Base-by-base conservation (phyloP, 768 basidiomycete genomes). In the Ramaria sp. region DNA sequence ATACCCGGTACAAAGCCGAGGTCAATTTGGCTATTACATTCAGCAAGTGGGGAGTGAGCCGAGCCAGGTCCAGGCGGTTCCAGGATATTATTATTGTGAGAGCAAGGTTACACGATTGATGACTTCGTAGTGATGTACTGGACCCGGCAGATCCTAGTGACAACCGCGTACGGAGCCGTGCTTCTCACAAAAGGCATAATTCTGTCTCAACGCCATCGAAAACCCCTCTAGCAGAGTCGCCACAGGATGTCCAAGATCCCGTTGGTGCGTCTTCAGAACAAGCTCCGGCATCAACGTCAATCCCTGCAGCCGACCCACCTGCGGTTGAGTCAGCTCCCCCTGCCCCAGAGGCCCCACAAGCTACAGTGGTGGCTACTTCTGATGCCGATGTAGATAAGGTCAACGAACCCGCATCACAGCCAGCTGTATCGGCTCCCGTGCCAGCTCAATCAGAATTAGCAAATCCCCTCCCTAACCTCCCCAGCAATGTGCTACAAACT, bases 401-500 rank as follows among this genome's bases (percentile, higher is more conserved):
- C 34, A 37, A 37, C 9, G 45, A 46, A 10, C 2, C 48, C 22
- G 48, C 34, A 38, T 19, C 49, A 38, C 57, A 39, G 47, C 57
- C 48, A 7, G 39, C 33, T 27, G 37, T 17, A 54, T 59, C 47
- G 15, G 33, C 30, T 10, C n/a, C 41, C 34, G 19, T 7, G 19
- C 24, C 43, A 7, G 19, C 43, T 9, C 45, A 48, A 12, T 27
- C 54, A 24, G 45, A n/a, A 19, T 10, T 30, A 17, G 19, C 7
- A 17, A 85, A 89, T 64, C 85, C 84, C 4, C 78, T 88, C 9
- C 87, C 87, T 0, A 58, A 65, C 2, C 84, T 80, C 0, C 87
- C 87, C 0, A 68, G 69, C 31, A 80, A 87, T 63, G 54, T 88
- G 7, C 84, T 82, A 66, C 73, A 77, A 12, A 68, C 69, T 27